These are phyloP conservation scores for Acanthamoeba sp. DNA, from an alignment of 208 protist species.

Conservation along the genomic window DNA sequence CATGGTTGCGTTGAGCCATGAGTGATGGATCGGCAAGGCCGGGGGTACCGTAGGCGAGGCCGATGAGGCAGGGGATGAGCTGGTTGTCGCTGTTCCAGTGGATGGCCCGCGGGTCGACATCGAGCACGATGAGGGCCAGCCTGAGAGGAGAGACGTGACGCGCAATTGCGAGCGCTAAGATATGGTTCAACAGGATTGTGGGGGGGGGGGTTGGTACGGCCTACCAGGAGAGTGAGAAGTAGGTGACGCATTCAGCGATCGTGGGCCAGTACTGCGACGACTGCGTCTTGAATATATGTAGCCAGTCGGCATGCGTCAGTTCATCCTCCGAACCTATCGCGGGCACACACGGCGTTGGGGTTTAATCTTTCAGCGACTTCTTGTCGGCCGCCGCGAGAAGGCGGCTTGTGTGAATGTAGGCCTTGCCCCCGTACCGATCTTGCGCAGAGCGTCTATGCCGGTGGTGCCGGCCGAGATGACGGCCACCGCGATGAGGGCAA, in stretches of 20 bases:
- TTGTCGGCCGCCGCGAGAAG: no score
- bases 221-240: slow-evolving; percentile 25
- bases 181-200: no score
- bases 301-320: slow-evolving; percentile 18
- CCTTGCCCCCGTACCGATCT: slow-evolving; percentile 34
- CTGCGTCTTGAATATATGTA: slow-evolving; percentile 40
- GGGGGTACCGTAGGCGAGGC: background rate
- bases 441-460: slow-evolving; percentile 20
- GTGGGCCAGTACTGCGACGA: slow-evolving; percentile 17
- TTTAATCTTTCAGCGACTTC: no score
- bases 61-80: background rate
- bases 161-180: no score
- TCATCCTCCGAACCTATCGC: background rate
- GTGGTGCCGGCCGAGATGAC: slow-evolving; percentile 7
- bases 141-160: background rate
- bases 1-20: background rate
- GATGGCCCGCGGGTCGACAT: background rate
- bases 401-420: background rate
- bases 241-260: slow-evolving; percentile 28
- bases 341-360: no score
- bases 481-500: slow-evolving; percentile 10
- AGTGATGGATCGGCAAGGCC: background rate
- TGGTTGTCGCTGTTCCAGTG: background rate
- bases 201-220: no score
- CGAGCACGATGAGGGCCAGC: slow-evolving; percentile 26